Evolutionary conservation across 176 grass and related monocot genomes (phyloP).

Genomic region (Urochloa ruziziensis): DNA sequence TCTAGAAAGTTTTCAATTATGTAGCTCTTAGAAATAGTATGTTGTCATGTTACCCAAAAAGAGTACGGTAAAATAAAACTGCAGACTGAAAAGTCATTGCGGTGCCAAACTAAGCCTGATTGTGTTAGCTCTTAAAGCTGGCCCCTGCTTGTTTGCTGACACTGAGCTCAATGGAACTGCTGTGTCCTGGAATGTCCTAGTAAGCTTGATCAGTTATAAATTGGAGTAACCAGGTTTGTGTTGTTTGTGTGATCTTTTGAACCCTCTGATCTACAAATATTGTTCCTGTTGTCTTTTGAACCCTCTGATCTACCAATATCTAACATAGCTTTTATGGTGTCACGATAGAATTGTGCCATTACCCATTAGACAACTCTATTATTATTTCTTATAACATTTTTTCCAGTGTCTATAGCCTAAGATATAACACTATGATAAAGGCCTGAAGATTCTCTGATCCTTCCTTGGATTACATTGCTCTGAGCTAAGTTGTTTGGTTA

Average conservation of each 20-base stretch:
- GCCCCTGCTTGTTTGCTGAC: background rate
- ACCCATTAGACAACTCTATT: background rate
- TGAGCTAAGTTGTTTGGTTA: background rate
- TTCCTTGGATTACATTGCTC: slow-evolving; percentile 2
- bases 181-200: background rate
- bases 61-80: background rate
- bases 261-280: background rate
- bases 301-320: background rate
- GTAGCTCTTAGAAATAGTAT: slow-evolving; percentile 5
- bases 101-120: background rate
- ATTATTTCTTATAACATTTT: background rate
- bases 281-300: background rate
- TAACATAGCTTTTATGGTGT: background rate
- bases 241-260: background rate
- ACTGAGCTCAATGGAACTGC: background rate
- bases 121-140: background rate
- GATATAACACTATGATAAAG: background rate
- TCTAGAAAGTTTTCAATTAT: slow-evolving; percentile 2
- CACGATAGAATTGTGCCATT: background rate
- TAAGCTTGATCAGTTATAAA: background rate
- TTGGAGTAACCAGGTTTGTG: background rate
- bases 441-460: background rate
- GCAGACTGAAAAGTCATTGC: background rate
- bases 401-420: background rate
- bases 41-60: background rate